Percentiles rank a stretch among this genome's conserved stretches.
These are phyloP conservation scores for Spinacia oleracea DNA, from an alignment of 179 eudicot genomes.

Conservation along the genomic window DNA sequence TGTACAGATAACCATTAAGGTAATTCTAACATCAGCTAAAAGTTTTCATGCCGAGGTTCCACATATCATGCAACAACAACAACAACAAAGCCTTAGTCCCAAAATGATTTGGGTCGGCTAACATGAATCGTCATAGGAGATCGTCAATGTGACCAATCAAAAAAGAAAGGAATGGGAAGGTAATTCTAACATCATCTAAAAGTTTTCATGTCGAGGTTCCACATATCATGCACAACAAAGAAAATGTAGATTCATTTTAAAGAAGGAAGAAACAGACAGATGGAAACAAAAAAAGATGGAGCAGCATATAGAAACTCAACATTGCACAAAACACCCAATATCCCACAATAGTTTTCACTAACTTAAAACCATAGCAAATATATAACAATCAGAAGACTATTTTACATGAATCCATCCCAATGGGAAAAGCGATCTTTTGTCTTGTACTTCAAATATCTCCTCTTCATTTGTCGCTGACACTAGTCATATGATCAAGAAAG, in stretches of 20 bases:
- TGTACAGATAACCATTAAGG: background rate
- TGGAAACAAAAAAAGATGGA: background rate
- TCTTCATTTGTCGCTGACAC: constrained; percentile 99
- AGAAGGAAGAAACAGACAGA: background rate
- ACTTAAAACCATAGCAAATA: background rate
- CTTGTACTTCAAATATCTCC: constrained; percentile 98
- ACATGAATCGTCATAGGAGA: no score
- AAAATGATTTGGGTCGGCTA: no score
- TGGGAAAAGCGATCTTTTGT: constrained; percentile 83
- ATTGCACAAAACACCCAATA: background rate
- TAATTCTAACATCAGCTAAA: background rate
- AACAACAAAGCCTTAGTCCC: no score
- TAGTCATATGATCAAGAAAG: constrained; percentile 29
- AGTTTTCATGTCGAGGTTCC: background rate
- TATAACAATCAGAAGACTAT: constrained; percentile 2
- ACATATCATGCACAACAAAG: background rate
- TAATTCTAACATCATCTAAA: background rate
- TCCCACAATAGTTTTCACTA: background rate
- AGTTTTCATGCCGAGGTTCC: no score
- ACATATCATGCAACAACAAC: no score
- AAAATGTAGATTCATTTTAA: background rate
- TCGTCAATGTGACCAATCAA: no score
- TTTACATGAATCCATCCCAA: constrained; percentile 97
- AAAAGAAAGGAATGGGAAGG: no score
- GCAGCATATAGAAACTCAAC: background rate